Evolutionary conservation across 2,329 filamentous ascomycete species (phyloP).

Genomic region (Talaromyces rugulosus): DNA sequence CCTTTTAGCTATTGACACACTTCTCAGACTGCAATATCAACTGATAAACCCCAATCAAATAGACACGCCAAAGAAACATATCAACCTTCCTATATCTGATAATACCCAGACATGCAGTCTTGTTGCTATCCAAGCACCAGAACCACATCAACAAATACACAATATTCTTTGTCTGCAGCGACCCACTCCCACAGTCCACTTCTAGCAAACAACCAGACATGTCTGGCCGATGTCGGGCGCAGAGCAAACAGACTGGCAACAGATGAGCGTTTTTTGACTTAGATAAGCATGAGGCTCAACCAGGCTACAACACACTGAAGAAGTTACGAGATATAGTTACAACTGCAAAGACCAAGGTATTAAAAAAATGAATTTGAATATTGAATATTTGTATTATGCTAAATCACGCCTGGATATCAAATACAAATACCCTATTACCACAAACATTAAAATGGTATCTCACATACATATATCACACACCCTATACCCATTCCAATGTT

Average conservation of each 20-base stretch:
- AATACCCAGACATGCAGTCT: no score
- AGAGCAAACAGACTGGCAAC: neutral
- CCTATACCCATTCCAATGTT: neutral
- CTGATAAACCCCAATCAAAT: neutral
- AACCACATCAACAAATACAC: no score
- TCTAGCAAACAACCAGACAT: neutral
- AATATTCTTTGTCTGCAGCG: neutral
- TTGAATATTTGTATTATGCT: neutral
- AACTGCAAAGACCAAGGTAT: no score
- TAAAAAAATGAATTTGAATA: neutral
- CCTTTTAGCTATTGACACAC: neutral
- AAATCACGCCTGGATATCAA: neutral
- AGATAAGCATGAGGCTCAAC: no score
- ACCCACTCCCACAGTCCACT: neutral
- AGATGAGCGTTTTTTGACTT: neutral
- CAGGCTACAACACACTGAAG: no score
- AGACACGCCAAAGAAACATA: neutral
- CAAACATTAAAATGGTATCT: neutral
- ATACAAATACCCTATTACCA: neutral
- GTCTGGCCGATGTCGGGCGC: neutral
- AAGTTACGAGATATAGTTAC: no score
- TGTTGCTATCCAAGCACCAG: no score
- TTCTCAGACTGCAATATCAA: neutral
- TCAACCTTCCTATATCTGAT: no score
- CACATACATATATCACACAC: neutral